phyloP scores from a whole-genome alignment of 768 basidiomycete genomes.

The Auricularia heimuer region DNA sequence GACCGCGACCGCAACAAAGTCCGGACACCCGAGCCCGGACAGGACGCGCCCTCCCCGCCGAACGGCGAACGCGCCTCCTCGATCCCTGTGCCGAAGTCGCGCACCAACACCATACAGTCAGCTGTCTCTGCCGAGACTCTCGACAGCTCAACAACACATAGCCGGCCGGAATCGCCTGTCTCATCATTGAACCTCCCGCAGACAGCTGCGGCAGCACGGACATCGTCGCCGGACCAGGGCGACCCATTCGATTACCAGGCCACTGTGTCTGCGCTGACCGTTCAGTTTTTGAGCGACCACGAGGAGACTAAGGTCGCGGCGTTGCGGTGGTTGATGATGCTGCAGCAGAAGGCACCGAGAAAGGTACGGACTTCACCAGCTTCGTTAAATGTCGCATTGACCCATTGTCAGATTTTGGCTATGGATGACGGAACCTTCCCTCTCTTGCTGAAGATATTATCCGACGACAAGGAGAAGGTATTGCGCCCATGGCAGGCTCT shows the following conservation, averaged over 20 bases:
- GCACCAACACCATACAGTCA: conserved; percentile 6
- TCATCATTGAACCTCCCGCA: conserved; percentile 27
- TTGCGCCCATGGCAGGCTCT: conserved; percentile 26
- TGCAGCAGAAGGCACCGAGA: conserved; percentile 94
- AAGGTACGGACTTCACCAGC: conserved; percentile 43
- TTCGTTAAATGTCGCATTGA: background rate
- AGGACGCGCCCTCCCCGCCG: conserved; percentile 5
- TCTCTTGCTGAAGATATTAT: conserved; percentile 86
- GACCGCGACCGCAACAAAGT: background rate
- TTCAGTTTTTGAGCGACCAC: conserved; percentile 92
- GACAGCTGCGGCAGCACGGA: conserved; percentile 6
- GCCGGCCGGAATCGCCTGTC: conserved; percentile 55
- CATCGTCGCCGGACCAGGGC: conserved; percentile 27
- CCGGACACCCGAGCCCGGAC: conserved; percentile 2
- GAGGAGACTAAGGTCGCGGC: conserved; percentile 95
- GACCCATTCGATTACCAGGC: conserved; percentile 87
- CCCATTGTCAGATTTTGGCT: conserved; percentile 60
- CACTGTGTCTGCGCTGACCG: conserved; percentile 84
- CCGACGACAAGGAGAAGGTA: conserved; percentile 92
- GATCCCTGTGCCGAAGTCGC: conserved; percentile 5
- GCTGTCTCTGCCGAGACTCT: background rate
- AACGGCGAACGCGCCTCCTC: background rate
- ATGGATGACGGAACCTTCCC: conserved; percentile 98
- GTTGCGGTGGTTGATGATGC: conserved; percentile 95
- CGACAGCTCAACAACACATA: conserved; percentile 19